phyloP scores from a whole-genome alignment of 495 filamentous ascomycete species.

The Hypoxylon subgilvum region DNA sequence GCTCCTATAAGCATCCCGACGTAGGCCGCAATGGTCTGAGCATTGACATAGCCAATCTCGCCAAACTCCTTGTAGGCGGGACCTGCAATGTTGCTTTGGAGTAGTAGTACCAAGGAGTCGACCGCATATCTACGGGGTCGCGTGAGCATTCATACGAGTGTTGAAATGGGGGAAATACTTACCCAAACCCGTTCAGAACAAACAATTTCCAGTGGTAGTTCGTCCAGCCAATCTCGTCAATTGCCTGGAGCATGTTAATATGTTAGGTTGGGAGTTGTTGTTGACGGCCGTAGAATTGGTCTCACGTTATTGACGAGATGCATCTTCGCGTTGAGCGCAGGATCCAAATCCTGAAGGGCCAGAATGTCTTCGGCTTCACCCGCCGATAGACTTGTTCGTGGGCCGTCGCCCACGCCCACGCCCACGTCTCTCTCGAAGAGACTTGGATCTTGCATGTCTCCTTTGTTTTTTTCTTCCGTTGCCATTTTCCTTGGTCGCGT shows the following conservation, averaged over 20 bases:
- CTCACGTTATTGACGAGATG: conserved; percentile 71
- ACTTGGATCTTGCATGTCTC: conserved; percentile 7
- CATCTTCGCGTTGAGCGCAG: conserved; percentile 72
- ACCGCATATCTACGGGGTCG: conserved; percentile 63
- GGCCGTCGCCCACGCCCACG: conserved; percentile 12
- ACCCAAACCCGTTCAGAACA: conserved; percentile 69
- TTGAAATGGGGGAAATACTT: conserved; percentile 30
- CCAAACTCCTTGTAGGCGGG: conserved; percentile 66
- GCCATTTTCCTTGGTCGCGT: conserved; percentile 9
- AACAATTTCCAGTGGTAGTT: conserved; percentile 73
- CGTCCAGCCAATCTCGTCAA: conserved; percentile 77
- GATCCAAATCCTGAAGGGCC: conserved; percentile 60
- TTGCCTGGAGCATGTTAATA: conserved; percentile 54
- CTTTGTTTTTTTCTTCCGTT: conserved; percentile 10
- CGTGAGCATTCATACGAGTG: neutral
- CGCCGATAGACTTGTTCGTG: conserved; percentile 1
- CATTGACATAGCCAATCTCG: conserved; percentile 56
- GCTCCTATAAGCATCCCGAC: conserved; percentile 76
- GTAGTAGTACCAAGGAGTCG: conserved; percentile 69
- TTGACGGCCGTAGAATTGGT: conserved; percentile 9
- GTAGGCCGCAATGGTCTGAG: conserved; percentile 67
- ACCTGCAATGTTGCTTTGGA: conserved; percentile 68
- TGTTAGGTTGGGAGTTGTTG: conserved; percentile 1
- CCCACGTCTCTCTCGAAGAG: conserved; percentile 30
- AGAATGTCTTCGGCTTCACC: conserved; percentile 56